phyloP scores from a whole-genome alignment of 805 yeast genomes.

The Dipodascus albidus region DNA sequence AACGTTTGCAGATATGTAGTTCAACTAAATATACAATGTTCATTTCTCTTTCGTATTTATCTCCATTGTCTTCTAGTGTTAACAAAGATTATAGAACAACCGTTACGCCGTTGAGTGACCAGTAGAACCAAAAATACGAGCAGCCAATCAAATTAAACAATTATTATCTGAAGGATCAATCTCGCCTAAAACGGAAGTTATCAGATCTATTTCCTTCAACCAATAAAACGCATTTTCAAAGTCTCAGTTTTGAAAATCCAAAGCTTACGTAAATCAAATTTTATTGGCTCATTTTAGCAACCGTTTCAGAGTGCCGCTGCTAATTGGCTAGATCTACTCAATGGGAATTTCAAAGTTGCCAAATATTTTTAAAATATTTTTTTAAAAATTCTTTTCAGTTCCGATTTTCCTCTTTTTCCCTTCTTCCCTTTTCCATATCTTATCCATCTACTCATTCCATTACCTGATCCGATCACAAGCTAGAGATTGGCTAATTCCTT shows the following conservation, averaged over 20 bases:
- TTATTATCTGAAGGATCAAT: background rate
- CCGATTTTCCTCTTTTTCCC: background rate
- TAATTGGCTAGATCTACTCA: background rate
- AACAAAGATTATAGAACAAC: too few species aligned
- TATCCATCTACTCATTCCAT: slow-evolving; percentile 1
- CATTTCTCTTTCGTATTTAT: too few species aligned
- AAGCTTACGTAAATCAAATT: background rate
- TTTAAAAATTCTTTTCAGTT: background rate
- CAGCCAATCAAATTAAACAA: background rate
- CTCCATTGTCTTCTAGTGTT: too few species aligned
- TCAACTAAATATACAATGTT: too few species aligned
- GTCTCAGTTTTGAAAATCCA: background rate
- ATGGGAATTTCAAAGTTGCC: background rate
- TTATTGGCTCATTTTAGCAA: background rate
- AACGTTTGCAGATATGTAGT: too few species aligned
- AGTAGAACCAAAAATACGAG: background rate
- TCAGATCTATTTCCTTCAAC: background rate
- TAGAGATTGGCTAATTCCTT: background rate
- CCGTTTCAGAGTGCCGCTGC: background rate
- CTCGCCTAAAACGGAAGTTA: background rate
- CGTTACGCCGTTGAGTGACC: too few species aligned
- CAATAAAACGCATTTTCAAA: background rate
- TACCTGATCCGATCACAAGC: background rate
- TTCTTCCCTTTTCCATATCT: background rate
- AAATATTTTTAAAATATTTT: too few species aligned